phyloP scores from a whole-genome alignment of 192 early-diverging fungal species.

The Kickxella alabastrina region DNA sequence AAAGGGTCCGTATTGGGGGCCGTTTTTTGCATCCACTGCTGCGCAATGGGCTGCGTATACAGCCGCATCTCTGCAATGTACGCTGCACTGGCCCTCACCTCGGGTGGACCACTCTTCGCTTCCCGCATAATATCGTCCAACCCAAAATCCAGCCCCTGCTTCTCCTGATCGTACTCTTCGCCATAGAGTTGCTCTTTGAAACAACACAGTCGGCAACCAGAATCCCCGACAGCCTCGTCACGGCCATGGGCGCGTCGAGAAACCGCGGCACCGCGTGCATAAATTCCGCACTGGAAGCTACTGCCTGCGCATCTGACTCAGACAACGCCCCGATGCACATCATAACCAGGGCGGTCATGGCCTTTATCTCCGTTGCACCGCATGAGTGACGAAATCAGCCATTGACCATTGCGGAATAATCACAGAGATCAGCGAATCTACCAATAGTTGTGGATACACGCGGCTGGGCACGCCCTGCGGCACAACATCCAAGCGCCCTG shows the following conservation, averaged over 20 bases:
- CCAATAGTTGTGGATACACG: slow-evolving; percentile 14
- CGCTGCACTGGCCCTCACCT: slow-evolving; percentile 20
- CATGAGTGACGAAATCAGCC: slow-evolving; percentile 12
- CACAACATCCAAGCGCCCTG: slow-evolving; percentile 5
- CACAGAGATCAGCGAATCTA: slow-evolving; percentile 6
- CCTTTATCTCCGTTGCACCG: slow-evolving; percentile 6
- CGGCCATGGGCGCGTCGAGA: slow-evolving; percentile 31
- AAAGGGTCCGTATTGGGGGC: too few species aligned
- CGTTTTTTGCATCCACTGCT: neutral
- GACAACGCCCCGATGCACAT: slow-evolving; percentile 20
- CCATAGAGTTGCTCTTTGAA: neutral
- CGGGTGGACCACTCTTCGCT: slow-evolving; percentile 3
- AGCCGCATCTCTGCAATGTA: slow-evolving; percentile 31
- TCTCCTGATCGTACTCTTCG: too few species aligned
- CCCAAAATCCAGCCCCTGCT: slow-evolving; percentile 33
- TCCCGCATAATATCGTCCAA: slow-evolving; percentile 41
- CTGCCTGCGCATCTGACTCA: slow-evolving; percentile 1
- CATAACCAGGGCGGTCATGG: slow-evolving; percentile 22
- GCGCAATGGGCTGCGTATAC: neutral
- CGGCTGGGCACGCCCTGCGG: neutral
- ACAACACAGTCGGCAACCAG: slow-evolving; percentile 33
- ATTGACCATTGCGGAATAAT: slow-evolving; percentile 35
- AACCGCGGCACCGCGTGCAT: slow-evolving; percentile 32
- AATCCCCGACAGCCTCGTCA: slow-evolving; percentile 30
- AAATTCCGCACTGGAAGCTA: slow-evolving; percentile 30